These are phyloP conservation scores for Metschnikowia borealis DNA, from an alignment of 805 yeast genomes.

Conservation along the genomic window DNA sequence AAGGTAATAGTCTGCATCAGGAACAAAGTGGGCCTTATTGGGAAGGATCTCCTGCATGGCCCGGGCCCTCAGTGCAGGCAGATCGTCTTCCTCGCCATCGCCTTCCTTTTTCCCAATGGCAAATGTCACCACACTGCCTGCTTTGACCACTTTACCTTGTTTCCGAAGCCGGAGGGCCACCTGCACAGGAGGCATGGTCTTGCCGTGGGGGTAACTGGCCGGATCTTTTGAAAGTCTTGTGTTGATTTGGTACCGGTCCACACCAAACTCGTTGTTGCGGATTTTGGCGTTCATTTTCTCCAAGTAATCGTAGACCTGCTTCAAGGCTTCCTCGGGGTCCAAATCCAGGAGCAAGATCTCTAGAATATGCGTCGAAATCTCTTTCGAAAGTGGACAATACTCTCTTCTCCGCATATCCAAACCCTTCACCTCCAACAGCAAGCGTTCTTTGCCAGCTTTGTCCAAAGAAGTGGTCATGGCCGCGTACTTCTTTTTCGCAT, in stretches of 20 bases:
- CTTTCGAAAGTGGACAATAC: conserved; percentile 88
- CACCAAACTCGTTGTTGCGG: conserved; percentile 55
- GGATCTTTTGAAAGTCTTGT: conserved; percentile 92
- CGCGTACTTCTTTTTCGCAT: conserved; percentile 97
- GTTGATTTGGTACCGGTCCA: conserved; percentile 71
- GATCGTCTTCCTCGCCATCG: conserved; percentile 29
- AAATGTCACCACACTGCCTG: conserved; percentile 86
- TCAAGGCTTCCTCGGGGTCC: conserved; percentile 74
- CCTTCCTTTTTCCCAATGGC: conserved; percentile 52
- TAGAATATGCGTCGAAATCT: conserved; percentile 72
- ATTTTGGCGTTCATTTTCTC: conserved; percentile 57
- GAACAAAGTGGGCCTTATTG: conserved; percentile 47
- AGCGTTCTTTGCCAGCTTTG: conserved; percentile 49
- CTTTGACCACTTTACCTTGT: conserved; percentile 83
- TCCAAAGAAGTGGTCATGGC: conserved; percentile 65
- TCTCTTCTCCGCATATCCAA: conserved; percentile 97
- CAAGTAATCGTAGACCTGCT: conserved; percentile 67
- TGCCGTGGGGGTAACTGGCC: conserved; percentile 71
- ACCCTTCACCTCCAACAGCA: conserved; percentile 85
- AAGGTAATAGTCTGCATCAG: conserved; percentile 76
- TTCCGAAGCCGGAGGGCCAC: conserved; percentile 78
- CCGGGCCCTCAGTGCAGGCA: conserved; percentile 76
- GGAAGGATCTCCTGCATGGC: conserved; percentile 69
- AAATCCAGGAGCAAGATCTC: conserved; percentile 64
- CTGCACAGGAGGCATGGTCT: conserved; percentile 77